Percentiles rank a stretch among this genome's conserved stretches.
Conservation (phyloP, 1,139 yeast genomes). For the Lodderomyces elongisporus region DNA sequence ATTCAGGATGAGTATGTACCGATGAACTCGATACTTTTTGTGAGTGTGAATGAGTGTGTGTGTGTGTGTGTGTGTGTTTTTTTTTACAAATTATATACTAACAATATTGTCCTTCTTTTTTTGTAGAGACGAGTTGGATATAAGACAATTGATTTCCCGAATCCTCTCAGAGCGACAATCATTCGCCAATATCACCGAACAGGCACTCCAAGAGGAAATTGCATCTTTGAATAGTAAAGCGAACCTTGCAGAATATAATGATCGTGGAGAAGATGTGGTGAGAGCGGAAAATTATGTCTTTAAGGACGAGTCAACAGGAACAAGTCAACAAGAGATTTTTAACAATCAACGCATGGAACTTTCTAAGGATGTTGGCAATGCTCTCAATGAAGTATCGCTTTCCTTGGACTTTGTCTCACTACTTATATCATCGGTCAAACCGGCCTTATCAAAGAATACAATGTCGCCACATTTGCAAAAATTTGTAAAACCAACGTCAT, state of each 20-base stretch:
- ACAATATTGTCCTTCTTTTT: too few species aligned
- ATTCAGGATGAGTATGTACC: slow-evolving; percentile 36
- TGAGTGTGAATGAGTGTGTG: background rate
- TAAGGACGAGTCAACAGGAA: background rate
- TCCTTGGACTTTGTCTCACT: slow-evolving; percentile 85
- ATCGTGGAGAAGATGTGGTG: too few species aligned
- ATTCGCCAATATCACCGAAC: slow-evolving; percentile 52
- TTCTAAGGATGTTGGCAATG: slow-evolving; percentile 52
- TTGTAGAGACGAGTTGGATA: slow-evolving; percentile 30
- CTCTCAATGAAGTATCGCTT: slow-evolving; percentile 84
- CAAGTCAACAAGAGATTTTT: slow-evolving; percentile 22
- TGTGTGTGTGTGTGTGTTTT: too few species aligned
- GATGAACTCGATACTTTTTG: background rate
- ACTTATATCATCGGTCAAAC: slow-evolving; percentile 73
- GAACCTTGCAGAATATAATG: background rate
- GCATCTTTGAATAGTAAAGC: slow-evolving; percentile 6
- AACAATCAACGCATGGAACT: slow-evolving; percentile 54
- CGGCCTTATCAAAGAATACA: slow-evolving; percentile 79
- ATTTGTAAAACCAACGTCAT: slow-evolving; percentile 73
- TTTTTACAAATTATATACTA: background rate
- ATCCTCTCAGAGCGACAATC: slow-evolving; percentile 36
- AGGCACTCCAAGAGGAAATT: slow-evolving; percentile 31
- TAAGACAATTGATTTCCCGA: slow-evolving; percentile 39
- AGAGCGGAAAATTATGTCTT: too few species aligned
- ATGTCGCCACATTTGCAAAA: slow-evolving; percentile 85